Evolutionary conservation across 2,329 filamentous ascomycete genomes (phyloP), one percentile per base, ranked within the genome.

Genomic region (Penicillium sp.): DNA sequence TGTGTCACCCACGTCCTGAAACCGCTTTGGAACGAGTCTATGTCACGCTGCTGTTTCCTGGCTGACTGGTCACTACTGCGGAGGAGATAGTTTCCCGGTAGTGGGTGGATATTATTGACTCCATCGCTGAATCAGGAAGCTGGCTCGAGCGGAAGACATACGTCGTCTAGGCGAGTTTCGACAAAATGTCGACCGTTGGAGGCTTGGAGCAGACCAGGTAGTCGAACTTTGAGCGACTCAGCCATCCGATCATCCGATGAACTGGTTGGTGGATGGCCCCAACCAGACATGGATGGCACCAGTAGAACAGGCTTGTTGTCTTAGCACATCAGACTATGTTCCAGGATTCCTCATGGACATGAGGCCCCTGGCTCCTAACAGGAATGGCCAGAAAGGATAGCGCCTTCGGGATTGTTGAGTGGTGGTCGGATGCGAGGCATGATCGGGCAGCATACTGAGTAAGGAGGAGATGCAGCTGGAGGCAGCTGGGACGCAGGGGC

Each of bases 1-100:
- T 50, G 59, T 62, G 55, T 59, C 53, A 61, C 54, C 60, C 63
- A 64, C 56, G 23, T 50, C 35, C 50, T 55, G 56, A 52, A 54
- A 63, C 47, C 58, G 19, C 50, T 58, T 56, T 52, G 52, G 52
- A 62, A 62, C 63, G 23, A 41, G 61, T 49, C 41, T 46, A 31
- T 17, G 47, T 60, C 60, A 29, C 7, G 46, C 31, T 46, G 31
- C 15, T 17, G 46, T 52, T 45, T 58, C 26, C 38, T 50, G 45
- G 44, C 35, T 61, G 56, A 52, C 56, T 58, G 35, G 45, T 31
- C 17, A 48, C 11, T 47, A 48, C 11, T 47, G 29, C 56, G 19
- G 3, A 29, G 23, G 19, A 29, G 49, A 52, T 47, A 38, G 19
- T 52, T 57, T 57, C 46, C 19, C 30, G 21, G 41, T 62, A 58